Conservation (phyloP, 257 asterid species). For the Capsicum rhomboideum region DNA sequence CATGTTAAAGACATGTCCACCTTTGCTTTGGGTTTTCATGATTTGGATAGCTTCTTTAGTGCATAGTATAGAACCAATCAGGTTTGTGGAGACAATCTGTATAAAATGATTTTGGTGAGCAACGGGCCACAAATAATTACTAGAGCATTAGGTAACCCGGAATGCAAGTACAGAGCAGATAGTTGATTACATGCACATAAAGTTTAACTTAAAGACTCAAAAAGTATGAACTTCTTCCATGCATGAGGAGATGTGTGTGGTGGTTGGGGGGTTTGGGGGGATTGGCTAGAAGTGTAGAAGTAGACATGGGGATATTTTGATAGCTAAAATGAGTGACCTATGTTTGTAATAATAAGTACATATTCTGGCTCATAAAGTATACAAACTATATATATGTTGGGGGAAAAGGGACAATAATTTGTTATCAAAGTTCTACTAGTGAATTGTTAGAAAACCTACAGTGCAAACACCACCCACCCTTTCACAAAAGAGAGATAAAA, state of each 20-base stretch:
- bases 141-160: background rate
- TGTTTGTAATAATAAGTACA: background rate
- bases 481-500: too few relatives aligned
- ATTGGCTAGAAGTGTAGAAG: background rate
- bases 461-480: background rate
- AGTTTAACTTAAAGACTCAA: background rate
- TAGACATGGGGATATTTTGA: background rate
- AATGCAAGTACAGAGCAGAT: constrained; percentile 4
- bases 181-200: background rate
- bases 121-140: background rate
- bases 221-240: background rate
- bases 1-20: constrained; percentile 96
- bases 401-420: background rate
- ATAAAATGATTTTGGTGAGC: background rate
- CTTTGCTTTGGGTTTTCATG: constrained; percentile 58
- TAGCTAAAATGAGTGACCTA: background rate
- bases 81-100: constrained; percentile 92
- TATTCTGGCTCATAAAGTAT: background rate
- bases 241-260: background rate
- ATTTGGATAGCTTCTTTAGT: constrained; percentile 78
- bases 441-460: background rate
- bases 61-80: constrained; percentile 93
- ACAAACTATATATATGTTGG: background rate
- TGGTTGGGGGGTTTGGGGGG: too few relatives aligned
- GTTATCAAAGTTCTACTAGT: background rate